Evolutionary conservation across 495 filamentous ascomycete genomes (phyloP).

Genomic region (Trichoderma asperelloides): DNA sequence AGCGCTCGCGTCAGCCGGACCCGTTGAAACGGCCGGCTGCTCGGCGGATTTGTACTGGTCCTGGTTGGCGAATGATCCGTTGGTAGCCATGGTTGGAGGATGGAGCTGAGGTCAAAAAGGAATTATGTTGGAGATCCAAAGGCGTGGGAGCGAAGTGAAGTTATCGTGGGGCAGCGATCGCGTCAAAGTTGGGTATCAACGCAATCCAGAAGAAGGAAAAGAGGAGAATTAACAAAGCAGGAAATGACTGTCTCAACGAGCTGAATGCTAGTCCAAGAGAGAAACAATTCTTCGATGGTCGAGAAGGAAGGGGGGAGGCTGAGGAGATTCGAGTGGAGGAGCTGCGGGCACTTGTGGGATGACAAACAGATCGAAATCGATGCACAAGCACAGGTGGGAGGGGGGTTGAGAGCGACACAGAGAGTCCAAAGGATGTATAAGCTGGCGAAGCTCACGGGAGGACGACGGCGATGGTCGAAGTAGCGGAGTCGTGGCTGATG

Average conservation of each 20-base stretch:
- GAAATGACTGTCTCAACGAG: conserved; percentile 2
- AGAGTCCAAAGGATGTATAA: background rate
- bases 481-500: background rate
- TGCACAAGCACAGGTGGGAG: background rate
- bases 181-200: conserved; percentile 8
- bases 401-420: background rate
- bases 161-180: conserved; percentile 7
- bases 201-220: background rate
- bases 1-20: conserved; percentile 15
- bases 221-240: background rate
- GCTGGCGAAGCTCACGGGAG: background rate
- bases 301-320: background rate
- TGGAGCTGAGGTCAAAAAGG: background rate
- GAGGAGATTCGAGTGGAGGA: conserved; percentile 1
- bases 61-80: conserved; percentile 33
- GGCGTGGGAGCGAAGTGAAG: background rate
- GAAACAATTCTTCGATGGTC: background rate
- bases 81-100: conserved; percentile 37
- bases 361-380: background rate
- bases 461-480: background rate
- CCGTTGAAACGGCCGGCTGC: conserved; percentile 13
- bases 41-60: conserved; percentile 25
- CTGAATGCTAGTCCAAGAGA: conserved; percentile 6
- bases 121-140: background rate
- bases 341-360: conserved; percentile 6